Conservation (phyloP, 192 early-diverging fungal genomes). For the Coemansia guatemalensis region DNA sequence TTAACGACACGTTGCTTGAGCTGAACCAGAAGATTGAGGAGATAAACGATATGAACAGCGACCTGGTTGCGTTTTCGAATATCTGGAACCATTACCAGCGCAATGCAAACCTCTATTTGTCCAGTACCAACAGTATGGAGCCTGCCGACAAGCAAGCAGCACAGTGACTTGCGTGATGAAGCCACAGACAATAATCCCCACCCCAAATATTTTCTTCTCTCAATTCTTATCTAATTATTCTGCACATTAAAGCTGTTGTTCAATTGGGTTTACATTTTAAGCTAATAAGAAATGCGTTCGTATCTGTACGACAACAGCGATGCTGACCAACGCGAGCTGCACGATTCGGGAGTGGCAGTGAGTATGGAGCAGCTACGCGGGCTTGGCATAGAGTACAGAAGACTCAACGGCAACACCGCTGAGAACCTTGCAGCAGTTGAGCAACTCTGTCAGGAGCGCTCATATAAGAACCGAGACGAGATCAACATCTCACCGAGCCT, state of each 20-base stretch:
- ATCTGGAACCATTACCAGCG: conserved; percentile 56
- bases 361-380: conserved; percentile 62
- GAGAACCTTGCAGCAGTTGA: conserved; percentile 66
- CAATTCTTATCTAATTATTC: not conserved
- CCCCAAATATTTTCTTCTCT: not conserved
- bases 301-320: conserved; percentile 70
- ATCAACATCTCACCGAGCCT: conserved; percentile 78
- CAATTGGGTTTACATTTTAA: conserved; percentile 5
- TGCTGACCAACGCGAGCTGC: conserved; percentile 75
- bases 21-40: conserved; percentile 54
- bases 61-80: conserved; percentile 52
- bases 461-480: conserved; percentile 92
- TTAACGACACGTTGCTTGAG: conserved; percentile 51
- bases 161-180: not conserved
- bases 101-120: conserved; percentile 46
- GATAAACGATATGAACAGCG: conserved; percentile 55
- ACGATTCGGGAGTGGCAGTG: conserved; percentile 69
- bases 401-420: conserved; percentile 52
- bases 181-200: not conserved
- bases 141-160: not conserved
- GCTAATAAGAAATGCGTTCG: conserved; percentile 62
- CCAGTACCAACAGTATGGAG: conserved; percentile 47
- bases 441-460: conserved; percentile 66
- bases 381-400: conserved; percentile 77
- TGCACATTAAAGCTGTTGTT: not conserved